Conservation (phyloP, 2,329 filamentous ascomycete genomes). For the Dryadomyces quercus-mongolicae region DNA sequence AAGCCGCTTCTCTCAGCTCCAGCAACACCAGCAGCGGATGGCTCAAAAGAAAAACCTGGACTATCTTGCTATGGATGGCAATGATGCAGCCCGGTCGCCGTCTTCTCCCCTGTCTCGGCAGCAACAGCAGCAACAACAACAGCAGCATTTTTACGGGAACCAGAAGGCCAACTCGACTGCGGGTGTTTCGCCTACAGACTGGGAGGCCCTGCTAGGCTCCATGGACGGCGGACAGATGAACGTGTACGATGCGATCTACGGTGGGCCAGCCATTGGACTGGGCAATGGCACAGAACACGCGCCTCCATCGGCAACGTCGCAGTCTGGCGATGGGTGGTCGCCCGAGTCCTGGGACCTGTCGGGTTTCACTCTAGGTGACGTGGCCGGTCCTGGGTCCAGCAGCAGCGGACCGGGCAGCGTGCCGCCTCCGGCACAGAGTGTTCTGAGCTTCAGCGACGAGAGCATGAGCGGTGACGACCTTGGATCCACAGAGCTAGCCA, state of each 20-base stretch:
- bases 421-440: constrained; percentile 35
- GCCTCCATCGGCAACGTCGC: constrained; percentile 25
- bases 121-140: constrained; percentile 23
- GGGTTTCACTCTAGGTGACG: constrained; percentile 37
- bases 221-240: constrained; percentile 72
- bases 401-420: constrained; percentile 15
- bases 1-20: constrained; percentile 23
- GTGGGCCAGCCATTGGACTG: constrained; percentile 42
- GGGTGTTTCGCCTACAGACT: constrained; percentile 53
- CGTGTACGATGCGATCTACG: constrained; percentile 76
- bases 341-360: constrained; percentile 45
- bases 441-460: constrained; percentile 44
- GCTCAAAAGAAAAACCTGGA: constrained; percentile 37
- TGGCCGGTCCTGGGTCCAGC: constrained; percentile 13
- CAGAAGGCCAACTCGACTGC: constrained; percentile 22
- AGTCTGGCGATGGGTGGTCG: constrained; percentile 33
- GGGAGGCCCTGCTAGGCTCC: constrained; percentile 70
- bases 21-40: constrained; percentile 22
- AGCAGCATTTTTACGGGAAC: constrained; percentile 17
- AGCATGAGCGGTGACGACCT: constrained; percentile 45
- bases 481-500: constrained; percentile 30
- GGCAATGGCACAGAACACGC: constrained; percentile 21
- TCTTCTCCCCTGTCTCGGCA: constrained; percentile 34
- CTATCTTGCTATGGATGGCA: constrained; percentile 33
- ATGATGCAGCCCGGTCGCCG: constrained; percentile 27